These are phyloP conservation scores for Ophiognomonia clavigignenti-juglandacearum DNA, from an alignment of 2,329 filamentous ascomycete genomes.

Conservation along the genomic window DNA sequence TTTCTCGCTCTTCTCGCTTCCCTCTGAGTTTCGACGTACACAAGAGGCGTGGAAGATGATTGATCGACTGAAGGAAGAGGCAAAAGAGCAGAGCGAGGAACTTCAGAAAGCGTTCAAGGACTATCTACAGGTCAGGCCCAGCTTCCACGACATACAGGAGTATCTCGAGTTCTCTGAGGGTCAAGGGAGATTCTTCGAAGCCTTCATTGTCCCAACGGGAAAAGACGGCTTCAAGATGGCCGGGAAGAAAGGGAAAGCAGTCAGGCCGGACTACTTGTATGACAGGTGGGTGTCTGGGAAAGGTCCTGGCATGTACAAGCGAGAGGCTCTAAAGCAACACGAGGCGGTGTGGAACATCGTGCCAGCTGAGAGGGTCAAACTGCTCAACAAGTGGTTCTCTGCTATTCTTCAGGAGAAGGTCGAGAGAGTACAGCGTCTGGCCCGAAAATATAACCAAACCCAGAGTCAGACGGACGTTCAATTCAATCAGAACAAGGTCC, in stretches of 20 bases:
- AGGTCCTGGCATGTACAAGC: constrained; percentile 38
- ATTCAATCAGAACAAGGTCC: constrained; percentile 35
- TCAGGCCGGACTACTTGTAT: constrained; percentile 46
- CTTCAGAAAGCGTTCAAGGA: constrained; percentile 17
- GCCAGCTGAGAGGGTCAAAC: constrained; percentile 27
- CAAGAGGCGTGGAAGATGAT: constrained; percentile 35
- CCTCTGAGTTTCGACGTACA: constrained; percentile 26
- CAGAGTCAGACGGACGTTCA: constrained; percentile 38
- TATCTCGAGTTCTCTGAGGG: constrained; percentile 48
- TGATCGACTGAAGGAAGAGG: constrained; percentile 31
- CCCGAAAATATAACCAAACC: constrained; percentile 34
- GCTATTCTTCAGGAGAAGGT: constrained; percentile 47
- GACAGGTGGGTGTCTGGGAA: constrained; percentile 45
- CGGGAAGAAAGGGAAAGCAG: constrained; percentile 37
- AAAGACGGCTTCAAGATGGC: constrained; percentile 41
- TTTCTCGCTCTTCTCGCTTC: constrained; percentile 42
- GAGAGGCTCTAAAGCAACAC: constrained; percentile 22
- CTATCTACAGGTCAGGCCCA: constrained; percentile 11
- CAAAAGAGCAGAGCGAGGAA: constrained; percentile 22
- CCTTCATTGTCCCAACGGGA: constrained; percentile 46
- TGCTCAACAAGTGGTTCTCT: constrained; percentile 37
- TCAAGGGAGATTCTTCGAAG: constrained; percentile 47
- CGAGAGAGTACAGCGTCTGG: constrained; percentile 31
- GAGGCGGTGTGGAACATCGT: constrained; percentile 48
- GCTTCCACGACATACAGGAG: constrained; percentile 30